A percentile compares a stretch with the other conserved stretches of the same genome.
These are phyloP conservation scores for Mortierella sp. DNA, from an alignment of 371 early-diverging fungal genomes.

Conservation along the genomic window DNA sequence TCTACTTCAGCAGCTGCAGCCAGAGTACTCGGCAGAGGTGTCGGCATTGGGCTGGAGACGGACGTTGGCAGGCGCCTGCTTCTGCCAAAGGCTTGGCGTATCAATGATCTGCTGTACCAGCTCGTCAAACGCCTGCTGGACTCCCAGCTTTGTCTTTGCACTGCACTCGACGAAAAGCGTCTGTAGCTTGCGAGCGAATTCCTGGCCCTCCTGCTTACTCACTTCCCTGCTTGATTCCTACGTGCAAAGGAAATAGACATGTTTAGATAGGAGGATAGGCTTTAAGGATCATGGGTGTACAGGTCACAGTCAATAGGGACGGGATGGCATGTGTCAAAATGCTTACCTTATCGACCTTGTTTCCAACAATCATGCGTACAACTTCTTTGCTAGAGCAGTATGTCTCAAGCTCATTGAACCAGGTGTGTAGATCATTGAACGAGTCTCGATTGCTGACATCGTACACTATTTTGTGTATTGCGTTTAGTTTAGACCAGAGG, in stretches of 20 bases:
- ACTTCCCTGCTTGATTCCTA: conserved; percentile 86
- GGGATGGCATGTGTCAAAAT: neutral
- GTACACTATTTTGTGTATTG: conserved; percentile 74
- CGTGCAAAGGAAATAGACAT: neutral
- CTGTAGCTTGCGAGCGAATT: conserved; percentile 84
- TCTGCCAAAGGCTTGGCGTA: conserved; percentile 83
- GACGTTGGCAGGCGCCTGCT: conserved; percentile 61
- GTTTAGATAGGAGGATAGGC: no score
- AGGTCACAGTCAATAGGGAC: no score
- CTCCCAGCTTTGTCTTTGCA: conserved; percentile 92
- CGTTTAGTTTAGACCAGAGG: no score
- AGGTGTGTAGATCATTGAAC: conserved; percentile 91
- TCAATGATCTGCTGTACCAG: conserved; percentile 89
- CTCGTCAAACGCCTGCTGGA: conserved; percentile 90
- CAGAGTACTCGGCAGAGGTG: conserved; percentile 28
- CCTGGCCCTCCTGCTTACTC: conserved; percentile 88
- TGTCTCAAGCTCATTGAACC: conserved; percentile 96
- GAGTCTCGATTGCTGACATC: conserved; percentile 95
- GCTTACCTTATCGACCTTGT: conserved; percentile 93
- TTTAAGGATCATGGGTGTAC: no score
- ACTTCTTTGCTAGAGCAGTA: conserved; percentile 88
- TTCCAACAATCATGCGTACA: conserved; percentile 97
- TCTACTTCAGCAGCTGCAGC: conserved; percentile 53
- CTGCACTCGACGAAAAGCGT: conserved; percentile 95
- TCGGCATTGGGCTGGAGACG: conserved; percentile 41